phyloP scores from a whole-genome alignment of 2,329 filamentous ascomycete genomes.

The Bipolaris victoriae region DNA sequence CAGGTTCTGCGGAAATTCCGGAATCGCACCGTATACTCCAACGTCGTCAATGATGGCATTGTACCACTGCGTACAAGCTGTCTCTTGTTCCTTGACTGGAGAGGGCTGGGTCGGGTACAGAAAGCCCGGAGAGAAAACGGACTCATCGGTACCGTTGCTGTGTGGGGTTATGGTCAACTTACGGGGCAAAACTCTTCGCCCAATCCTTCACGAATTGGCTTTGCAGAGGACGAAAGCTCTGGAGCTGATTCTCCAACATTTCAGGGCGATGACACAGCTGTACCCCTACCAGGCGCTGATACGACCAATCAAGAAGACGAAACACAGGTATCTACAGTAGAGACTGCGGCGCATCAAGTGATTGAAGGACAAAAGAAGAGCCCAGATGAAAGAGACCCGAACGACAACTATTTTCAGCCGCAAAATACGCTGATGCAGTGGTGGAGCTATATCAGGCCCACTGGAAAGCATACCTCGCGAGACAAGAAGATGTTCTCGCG shows the following conservation, averaged over 20 bases:
- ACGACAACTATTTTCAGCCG: slow-evolving; percentile 36
- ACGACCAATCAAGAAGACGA: slow-evolving; percentile 71
- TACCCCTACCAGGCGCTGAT: slow-evolving; percentile 72
- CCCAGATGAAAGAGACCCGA: slow-evolving; percentile 23
- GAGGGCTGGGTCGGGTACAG: slow-evolving; percentile 88
- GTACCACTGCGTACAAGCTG: slow-evolving; percentile 94
- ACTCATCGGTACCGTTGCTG: slow-evolving; percentile 87
- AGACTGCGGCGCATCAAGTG: slow-evolving; percentile 42
- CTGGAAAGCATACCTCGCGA: slow-evolving; percentile 69
- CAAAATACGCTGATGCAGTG: slow-evolving; percentile 59
- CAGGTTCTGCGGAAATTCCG: slow-evolving; percentile 84
- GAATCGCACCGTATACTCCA: slow-evolving; percentile 91
- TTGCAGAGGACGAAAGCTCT: slow-evolving; percentile 40
- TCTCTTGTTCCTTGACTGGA: slow-evolving; percentile 95
- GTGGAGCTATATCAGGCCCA: slow-evolving; percentile 75
- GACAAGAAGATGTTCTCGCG: slow-evolving; percentile 63
- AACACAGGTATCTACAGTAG: slow-evolving; percentile 49
- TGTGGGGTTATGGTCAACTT: slow-evolving; percentile 93
- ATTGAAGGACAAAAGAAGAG: slow-evolving; percentile 36
- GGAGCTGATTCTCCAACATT: slow-evolving; percentile 38
- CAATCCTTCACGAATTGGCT: slow-evolving; percentile 56
- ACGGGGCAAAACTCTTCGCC: slow-evolving; percentile 70
- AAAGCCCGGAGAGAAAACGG: slow-evolving; percentile 93
- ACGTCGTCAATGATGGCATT: slow-evolving; percentile 97
- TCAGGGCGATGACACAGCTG: slow-evolving; percentile 56